A percentile compares a stretch with the other conserved stretches of the same genome.
These are phyloP conservation scores for Gymnopilus dilepis DNA, from an alignment of 768 basidiomycete genomes.

Conservation along the genomic window DNA sequence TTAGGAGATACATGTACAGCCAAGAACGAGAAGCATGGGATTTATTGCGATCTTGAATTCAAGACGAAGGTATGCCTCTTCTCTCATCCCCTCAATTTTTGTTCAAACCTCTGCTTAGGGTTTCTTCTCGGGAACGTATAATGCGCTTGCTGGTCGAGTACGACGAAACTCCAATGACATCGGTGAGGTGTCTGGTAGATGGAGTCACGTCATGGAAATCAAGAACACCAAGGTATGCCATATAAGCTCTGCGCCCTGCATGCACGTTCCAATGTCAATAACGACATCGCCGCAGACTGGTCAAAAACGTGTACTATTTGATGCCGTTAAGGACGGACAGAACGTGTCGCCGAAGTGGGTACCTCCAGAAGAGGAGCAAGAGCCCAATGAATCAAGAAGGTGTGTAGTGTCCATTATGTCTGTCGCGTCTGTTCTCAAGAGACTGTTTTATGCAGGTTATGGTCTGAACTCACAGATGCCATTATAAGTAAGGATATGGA, in stretches of 20 bases:
- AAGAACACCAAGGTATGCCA: slow-evolving; percentile 67
- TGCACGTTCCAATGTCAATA: neutral
- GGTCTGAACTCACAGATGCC: slow-evolving; percentile 84
- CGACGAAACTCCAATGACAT: slow-evolving; percentile 66
- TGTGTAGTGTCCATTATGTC: slow-evolving; percentile 28
- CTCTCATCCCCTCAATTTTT: neutral
- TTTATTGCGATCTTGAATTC: slow-evolving; percentile 89
- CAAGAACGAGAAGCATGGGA: slow-evolving; percentile 77
- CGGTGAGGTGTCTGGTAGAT: slow-evolving; percentile 89
- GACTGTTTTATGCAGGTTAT: slow-evolving; percentile 55
- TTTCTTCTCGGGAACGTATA: slow-evolving; percentile 97
- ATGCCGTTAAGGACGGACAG: slow-evolving; percentile 77
- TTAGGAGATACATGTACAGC: slow-evolving; percentile 89
- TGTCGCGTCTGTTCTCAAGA: neutral
- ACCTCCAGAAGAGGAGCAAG: slow-evolving; percentile 85
- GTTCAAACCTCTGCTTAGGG: slow-evolving; percentile 56
- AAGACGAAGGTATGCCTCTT: slow-evolving; percentile 82
- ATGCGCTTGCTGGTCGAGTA: slow-evolving; percentile 83
- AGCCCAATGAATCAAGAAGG: slow-evolving; percentile 89
- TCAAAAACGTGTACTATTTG: slow-evolving; percentile 80
- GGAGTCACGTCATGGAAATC: slow-evolving; percentile 91
- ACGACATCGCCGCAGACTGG: slow-evolving; percentile 50
- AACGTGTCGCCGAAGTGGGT: slow-evolving; percentile 82
- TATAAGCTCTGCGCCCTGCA: neutral
- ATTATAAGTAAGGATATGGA: slow-evolving; percentile 93